These are phyloP conservation scores for Penicillium paradoxum DNA, from an alignment of 495 filamentous ascomycete genomes.

Conservation along the genomic window DNA sequence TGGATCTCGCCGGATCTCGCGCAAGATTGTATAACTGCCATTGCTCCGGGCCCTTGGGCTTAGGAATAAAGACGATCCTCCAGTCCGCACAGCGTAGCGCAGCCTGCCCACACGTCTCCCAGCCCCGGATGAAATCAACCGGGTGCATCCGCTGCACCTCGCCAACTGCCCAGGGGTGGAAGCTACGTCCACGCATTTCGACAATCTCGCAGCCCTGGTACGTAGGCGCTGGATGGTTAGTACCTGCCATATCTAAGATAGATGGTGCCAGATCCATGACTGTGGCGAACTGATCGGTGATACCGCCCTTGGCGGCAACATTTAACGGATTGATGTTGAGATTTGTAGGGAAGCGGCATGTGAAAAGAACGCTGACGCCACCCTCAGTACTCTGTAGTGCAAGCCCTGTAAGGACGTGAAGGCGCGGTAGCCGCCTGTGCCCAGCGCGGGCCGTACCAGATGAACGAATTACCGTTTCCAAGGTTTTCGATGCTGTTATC, in stretches of 20 bases:
- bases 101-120: constrained; percentile 44
- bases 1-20: constrained; percentile 51
- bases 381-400: constrained; percentile 59
- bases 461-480: constrained; percentile 55
- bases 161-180: constrained; percentile 40
- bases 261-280: constrained; percentile 62
- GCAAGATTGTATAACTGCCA: constrained; percentile 47
- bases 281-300: constrained; percentile 55
- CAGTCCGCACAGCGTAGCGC: constrained; percentile 44
- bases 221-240: constrained; percentile 51
- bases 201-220: constrained; percentile 56
- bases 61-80: constrained; percentile 48
- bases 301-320: constrained; percentile 22
- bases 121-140: constrained; percentile 44
- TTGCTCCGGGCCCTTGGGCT: constrained; percentile 43
- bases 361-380: constrained; percentile 55
- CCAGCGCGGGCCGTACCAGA: constrained; percentile 64
- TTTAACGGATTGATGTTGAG: constrained; percentile 17
- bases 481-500: constrained; percentile 59
- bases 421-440: constrained; percentile 61
- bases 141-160: constrained; percentile 37
- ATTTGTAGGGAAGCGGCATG: constrained; percentile 45
- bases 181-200: constrained; percentile 51
- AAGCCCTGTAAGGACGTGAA: constrained; percentile 57
- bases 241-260: constrained; percentile 57